A percentile compares a stretch with the other conserved stretches of the same genome.
phyloP scores from a whole-genome alignment of 176 grass and related monocot species.

The Eragrostis curvula region DNA sequence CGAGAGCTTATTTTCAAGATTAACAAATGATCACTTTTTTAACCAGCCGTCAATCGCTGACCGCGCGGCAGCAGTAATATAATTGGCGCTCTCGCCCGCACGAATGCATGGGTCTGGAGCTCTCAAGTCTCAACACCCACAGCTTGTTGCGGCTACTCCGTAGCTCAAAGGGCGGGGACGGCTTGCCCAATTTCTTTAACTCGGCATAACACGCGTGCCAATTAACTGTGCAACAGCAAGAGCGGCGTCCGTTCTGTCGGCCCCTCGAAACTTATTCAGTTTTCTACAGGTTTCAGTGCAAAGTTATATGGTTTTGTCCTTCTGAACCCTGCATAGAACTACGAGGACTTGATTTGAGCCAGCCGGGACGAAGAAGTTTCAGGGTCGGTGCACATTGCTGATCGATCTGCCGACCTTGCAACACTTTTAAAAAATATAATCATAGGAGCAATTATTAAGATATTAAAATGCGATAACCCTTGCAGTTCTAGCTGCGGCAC shows the following conservation, averaged over 20 bases:
- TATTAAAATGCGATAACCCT: background rate
- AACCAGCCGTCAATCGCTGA: slow-evolving; percentile 9
- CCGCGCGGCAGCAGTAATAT: slow-evolving; percentile 4
- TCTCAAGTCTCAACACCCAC: background rate
- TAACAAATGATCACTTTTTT: background rate
- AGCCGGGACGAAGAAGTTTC: background rate
- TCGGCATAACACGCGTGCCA: background rate
- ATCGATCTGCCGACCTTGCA: slow-evolving; percentile 19
- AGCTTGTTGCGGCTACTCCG: background rate
- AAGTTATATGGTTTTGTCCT: background rate
- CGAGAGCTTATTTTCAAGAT: background rate
- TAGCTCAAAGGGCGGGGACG: slow-evolving; percentile 3
- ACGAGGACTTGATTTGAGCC: slow-evolving; percentile 1
- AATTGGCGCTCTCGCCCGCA: background rate
- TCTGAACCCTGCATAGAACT: background rate
- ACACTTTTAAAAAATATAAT: background rate
- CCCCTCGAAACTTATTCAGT: background rate
- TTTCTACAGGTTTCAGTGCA: slow-evolving; percentile 34
- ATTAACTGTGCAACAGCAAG: slow-evolving; percentile 1
- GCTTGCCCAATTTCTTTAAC: background rate
- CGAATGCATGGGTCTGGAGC: slow-evolving; percentile 3
- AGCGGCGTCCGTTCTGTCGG: slow-evolving; percentile 23
- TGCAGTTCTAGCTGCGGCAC: background rate
- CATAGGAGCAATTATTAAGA: background rate
- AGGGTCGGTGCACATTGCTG: background rate